Base-by-base conservation (phyloP, 2,329 filamentous ascomycete genomes). In the Nothophoma quercina region DNA sequence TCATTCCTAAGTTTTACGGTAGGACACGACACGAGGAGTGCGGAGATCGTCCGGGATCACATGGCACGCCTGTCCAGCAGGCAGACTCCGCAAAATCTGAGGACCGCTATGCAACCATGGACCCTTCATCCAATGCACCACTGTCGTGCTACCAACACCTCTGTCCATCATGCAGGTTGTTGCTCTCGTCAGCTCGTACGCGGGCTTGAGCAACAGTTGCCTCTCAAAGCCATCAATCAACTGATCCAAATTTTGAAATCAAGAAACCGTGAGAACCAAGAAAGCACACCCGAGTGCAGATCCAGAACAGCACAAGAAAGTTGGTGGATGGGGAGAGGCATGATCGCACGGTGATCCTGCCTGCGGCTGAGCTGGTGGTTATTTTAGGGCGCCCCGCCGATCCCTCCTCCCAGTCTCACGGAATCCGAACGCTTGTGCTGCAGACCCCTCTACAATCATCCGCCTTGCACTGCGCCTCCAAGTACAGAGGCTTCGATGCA, bases 301-400 rank as follows among this genome's bases (percentile, higher is more conserved):
- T 25, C 28, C 33, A 44, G 10, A 15, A 21, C 13, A 22, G 36
- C 12, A 34, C 25, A n/a, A 36, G 21, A n/a, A 29, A n/a, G 30
- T 35, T 40, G 28, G 29, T 25, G 42, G 23, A 29, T 18, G 22
- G 43, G 39, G n/a, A 36, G 12, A 19, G 29, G 34, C 28, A 41
- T 35, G 35, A 32, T n/a, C 41, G 29, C 42, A 35, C 32, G 30
- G n/a, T 42, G 44, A 53, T 36, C 50, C 38, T 47, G 38, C 33
- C 28, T 30, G 39, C 50, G 50, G 44, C 50, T 53, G 50, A 53
- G 50, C 43, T 34, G 28, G 13, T 47, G 33, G n/a, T 44, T 43
- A 53, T 43, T 23, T 48, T 53, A 34, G 44, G 44, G 22, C 16
- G 43, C 50, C 38, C 32, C 50, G 44, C 50, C 28, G 44, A 48